Conservation (phyloP, 1,284 basidiomycete genomes). For the Trichosporon sp. region DNA sequence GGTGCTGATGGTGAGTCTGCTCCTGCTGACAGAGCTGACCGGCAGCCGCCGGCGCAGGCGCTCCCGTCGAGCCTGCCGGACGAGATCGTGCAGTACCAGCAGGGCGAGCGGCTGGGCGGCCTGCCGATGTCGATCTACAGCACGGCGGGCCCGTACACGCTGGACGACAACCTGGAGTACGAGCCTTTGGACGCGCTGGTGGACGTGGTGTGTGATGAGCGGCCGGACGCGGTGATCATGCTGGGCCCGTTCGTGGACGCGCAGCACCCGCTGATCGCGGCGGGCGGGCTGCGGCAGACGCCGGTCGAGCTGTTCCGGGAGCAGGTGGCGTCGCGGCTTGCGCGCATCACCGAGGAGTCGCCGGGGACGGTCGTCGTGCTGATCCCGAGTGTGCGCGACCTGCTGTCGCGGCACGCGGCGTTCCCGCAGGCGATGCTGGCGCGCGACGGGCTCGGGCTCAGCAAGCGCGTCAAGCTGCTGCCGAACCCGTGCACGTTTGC, state of each 20-base stretch:
- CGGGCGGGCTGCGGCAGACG: constrained; percentile 63
- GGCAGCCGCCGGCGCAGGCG: constrained; percentile 49
- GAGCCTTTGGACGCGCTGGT: constrained; percentile 64
- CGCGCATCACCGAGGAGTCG: constrained; percentile 58
- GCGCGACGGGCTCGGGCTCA: constrained; percentile 48
- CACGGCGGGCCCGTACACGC: constrained; percentile 76
- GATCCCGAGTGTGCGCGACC: constrained; percentile 75
- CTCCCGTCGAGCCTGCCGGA: constrained; percentile 37
- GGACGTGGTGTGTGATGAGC: constrained; percentile 56
- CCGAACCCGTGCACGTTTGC: constrained; percentile 84
- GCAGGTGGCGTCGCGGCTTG: constrained; percentile 62
- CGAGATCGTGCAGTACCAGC: constrained; percentile 40
- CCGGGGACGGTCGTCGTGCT: constrained; percentile 69
- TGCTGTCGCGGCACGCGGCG: constrained; percentile 72
- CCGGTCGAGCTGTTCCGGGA: constrained; percentile 67
- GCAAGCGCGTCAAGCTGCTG: constrained; percentile 65
- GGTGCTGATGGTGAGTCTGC: constrained; percentile 67
- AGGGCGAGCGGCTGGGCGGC: constrained; percentile 45
- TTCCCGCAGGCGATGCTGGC: constrained; percentile 79
- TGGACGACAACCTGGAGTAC: constrained; percentile 70
- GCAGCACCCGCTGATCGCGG: constrained; percentile 65
- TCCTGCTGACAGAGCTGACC: not conserved
- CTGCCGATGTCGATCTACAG: constrained; percentile 62
- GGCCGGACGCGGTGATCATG: constrained; percentile 77
- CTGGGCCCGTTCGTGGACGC: constrained; percentile 84